Percentiles rank a stretch among this genome's conserved stretches.
These are phyloP conservation scores for Suillus lakei DNA, from an alignment of 768 basidiomycete genomes.

Conservation along the genomic window DNA sequence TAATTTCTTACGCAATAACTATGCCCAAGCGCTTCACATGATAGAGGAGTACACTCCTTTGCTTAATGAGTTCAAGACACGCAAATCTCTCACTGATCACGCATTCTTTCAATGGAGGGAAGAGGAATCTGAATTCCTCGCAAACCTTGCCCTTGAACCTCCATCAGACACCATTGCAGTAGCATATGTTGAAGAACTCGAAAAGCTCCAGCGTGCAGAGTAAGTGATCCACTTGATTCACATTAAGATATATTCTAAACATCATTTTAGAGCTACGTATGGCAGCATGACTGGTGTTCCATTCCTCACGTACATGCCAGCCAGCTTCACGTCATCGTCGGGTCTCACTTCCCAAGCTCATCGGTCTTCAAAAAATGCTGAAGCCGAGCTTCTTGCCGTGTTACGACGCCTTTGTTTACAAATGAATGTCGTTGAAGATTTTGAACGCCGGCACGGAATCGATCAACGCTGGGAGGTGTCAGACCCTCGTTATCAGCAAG, in stretches of 20 bases:
- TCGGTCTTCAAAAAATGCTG: too few species aligned
- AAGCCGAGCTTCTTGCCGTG: too few species aligned
- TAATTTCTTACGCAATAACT: constrained; percentile 20
- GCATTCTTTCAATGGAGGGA: background rate
- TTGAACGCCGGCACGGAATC: too few species aligned
- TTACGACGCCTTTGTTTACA: too few species aligned
- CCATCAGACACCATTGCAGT: constrained; percentile 26
- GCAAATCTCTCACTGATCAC: background rate
- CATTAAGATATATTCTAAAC: too few species aligned
- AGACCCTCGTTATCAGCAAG: too few species aligned
- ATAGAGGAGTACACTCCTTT: background rate
- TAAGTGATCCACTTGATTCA: background rate
- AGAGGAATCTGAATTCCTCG: constrained; percentile 2
- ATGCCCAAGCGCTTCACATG: constrained; percentile 21
- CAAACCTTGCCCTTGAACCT: background rate
- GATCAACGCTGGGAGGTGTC: too few species aligned
- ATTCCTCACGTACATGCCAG: constrained; percentile 21
- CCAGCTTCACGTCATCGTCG: constrained; percentile 16
- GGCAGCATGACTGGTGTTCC: constrained; percentile 10
- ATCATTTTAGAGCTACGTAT: constrained; percentile 19
- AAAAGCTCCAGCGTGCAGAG: too few species aligned
- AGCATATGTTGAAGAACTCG: constrained; percentile 3
- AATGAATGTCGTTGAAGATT: too few species aligned
- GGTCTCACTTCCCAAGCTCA: too few species aligned
- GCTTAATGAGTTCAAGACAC: constrained; percentile 1